Base-by-base conservation (phyloP, 768 basidiomycete genomes). In the Crepidotus variabilis region DNA sequence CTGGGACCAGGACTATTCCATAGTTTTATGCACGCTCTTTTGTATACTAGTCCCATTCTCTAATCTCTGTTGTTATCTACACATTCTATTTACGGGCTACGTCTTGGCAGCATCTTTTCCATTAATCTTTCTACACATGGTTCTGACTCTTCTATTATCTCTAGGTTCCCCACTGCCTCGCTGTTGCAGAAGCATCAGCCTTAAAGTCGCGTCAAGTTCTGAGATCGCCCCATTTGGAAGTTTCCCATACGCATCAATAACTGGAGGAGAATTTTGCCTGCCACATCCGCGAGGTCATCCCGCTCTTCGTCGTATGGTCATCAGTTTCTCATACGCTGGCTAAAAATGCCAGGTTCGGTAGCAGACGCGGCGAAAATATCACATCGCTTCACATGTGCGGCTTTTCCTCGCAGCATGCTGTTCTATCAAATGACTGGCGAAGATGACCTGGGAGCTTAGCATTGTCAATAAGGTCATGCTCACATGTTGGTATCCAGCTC, bases 171-270 rank as follows among this genome's bases (percentile, higher is more conserved):
- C 18, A 20, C 18, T 20, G 18, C 18, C 18, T 16, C 13, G 39
- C 39, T 4, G 39, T 11, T 43, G 5, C 39, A 43, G 39, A 43
- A 43, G 39, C 39, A 14, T 16, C 39, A 14, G 13, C 39, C 39
- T 20, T 43, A 11, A 43, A 20, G 39, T 43, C 39, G 20, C 53
- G 50, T 51, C 48, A 60, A 46, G 56, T 52, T 55, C 21, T 50
- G 43, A 22, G 48, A 23, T 43, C 57, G 52, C 47, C 60, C 61
- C 57, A 56, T 53, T 60, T 24, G 52, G 58, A 55, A 43, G 24
- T 52, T 64, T 65, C 61, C 59, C 64, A 65, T 65, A 58, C 56
- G 61, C 59, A 59, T 61, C 56, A 49, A 32, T 47, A 52, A 60
- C 55, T 60, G 61, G 60, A 61, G 46, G 51, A 49, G 58, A 56